A percentile compares a stretch with the other conserved stretches of the same genome.
phyloP scores from a whole-genome alignment of 768 basidiomycete genomes.

The Rhodotorula babjevae region DNA sequence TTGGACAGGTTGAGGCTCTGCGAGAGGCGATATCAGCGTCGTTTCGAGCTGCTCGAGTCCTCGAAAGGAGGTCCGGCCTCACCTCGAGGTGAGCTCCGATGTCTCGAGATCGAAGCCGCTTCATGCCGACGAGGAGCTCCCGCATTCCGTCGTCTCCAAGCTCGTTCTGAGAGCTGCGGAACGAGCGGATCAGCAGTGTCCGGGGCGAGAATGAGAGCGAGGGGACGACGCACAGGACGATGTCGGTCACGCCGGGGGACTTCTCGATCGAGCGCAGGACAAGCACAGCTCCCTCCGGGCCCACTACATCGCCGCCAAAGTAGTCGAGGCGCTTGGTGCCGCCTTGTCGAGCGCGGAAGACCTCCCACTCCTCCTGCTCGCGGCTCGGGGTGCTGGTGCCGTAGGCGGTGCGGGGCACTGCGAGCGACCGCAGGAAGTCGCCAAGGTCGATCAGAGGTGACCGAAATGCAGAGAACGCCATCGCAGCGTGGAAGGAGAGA shows the following conservation, averaged over 20 bases:
- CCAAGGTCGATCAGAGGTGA: conserved; percentile 4
- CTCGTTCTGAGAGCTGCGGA: conserved; percentile 19
- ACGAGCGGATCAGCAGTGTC: too few species aligned
- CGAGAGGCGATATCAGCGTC: not conserved
- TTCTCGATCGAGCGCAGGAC: conserved; percentile 17
- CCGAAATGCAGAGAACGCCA: conserved; percentile 14
- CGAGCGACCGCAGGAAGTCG: conserved; percentile 27
- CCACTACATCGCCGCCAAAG: conserved; percentile 14
- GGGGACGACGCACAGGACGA: conserved; percentile 10
- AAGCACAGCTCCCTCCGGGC: conserved; percentile 10
- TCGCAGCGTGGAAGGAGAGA: not conserved
- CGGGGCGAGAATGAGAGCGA: too few species aligned
- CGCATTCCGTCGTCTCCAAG: conserved; percentile 29
- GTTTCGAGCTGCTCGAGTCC: accelerated
- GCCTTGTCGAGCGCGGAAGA: conserved; percentile 16
- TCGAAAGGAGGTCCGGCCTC: not conserved
- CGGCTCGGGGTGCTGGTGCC: not conserved
- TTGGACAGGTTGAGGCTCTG: conserved; percentile 29
- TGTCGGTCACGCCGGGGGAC: conserved; percentile 15
- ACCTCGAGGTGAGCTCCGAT: conserved; percentile 25
- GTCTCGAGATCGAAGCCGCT: conserved; percentile 17
- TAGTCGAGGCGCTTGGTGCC: conserved; percentile 34
- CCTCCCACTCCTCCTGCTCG: conserved; percentile 24
- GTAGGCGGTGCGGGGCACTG: not conserved
- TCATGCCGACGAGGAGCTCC: conserved; percentile 28